phyloP scores from a whole-genome alignment of 2,329 filamentous ascomycete species.

The Epichloe hybrida region DNA sequence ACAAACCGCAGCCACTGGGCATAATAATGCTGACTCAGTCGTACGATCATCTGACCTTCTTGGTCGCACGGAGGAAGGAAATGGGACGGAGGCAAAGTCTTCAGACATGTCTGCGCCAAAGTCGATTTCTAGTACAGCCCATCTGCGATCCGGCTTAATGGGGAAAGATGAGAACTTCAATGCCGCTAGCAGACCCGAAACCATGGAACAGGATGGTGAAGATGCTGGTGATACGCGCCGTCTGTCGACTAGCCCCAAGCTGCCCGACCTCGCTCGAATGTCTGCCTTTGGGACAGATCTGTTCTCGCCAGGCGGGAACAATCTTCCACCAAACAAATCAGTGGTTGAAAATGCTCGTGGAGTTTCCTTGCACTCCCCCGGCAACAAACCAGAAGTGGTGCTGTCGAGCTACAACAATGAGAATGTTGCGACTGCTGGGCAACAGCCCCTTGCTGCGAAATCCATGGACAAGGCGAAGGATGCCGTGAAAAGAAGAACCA shows the following conservation, averaged over 20 bases:
- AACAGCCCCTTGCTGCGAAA: background rate
- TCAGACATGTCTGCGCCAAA: constrained; percentile 23
- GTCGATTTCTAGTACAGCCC: constrained; percentile 19
- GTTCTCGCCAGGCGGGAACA: constrained; percentile 24
- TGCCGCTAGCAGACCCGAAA: background rate
- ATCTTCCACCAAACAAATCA: background rate
- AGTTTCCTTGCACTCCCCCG: background rate
- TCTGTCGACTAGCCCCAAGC: constrained; percentile 39
- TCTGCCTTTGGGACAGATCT: constrained; percentile 48
- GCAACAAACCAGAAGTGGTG: background rate
- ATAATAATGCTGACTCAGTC: background rate
- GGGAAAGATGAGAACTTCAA: background rate
- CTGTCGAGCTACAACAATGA: background rate
- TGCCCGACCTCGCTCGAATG: constrained; percentile 44
- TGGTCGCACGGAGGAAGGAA: constrained; percentile 55
- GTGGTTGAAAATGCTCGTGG: background rate
- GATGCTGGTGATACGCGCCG: constrained; percentile 7
- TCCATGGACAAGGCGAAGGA: background rate
- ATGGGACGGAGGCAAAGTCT: constrained; percentile 26
- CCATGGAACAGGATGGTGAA: background rate
- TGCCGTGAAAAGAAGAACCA: background rate
- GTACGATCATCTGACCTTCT: constrained; percentile 58
- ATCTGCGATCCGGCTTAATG: background rate
- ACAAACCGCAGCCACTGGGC: background rate
- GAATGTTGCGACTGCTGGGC: background rate